phyloP scores from a whole-genome alignment of 1,139 yeast species.

The Blastobotrys elegans region DNA sequence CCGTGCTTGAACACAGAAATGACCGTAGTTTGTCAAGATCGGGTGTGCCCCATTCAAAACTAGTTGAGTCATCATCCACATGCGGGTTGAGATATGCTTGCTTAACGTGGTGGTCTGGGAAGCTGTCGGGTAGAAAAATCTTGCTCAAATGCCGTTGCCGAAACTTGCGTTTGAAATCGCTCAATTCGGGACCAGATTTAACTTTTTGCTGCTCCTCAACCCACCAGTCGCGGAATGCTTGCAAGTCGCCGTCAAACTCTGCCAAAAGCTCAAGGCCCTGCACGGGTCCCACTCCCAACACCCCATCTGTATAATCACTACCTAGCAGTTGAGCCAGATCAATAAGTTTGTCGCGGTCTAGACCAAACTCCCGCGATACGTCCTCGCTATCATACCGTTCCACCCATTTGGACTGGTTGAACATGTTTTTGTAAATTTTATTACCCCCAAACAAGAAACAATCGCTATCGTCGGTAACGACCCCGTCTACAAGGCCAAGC shows the following conservation, averaged over 20 bases:
- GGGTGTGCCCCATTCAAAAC: conserved; percentile 88
- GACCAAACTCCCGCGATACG: conserved; percentile 59
- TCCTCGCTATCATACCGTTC: conserved; percentile 70
- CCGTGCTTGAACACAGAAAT: conserved; percentile 64
- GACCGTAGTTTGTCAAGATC: conserved; percentile 73
- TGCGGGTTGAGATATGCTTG: conserved; percentile 77
- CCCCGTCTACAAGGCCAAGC: conserved; percentile 81
- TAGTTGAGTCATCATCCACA: conserved; percentile 73
- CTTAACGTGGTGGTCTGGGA: conserved; percentile 65
- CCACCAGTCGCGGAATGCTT: conserved; percentile 56
- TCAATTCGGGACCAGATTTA: conserved; percentile 6
- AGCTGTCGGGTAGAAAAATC: conserved; percentile 55
- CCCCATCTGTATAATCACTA: conserved; percentile 90
- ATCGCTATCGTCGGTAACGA: conserved; percentile 96
- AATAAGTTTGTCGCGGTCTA: conserved; percentile 58
- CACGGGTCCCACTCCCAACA: conserved; percentile 91
- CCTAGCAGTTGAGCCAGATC: conserved; percentile 81
- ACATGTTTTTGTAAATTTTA: conserved; percentile 83
- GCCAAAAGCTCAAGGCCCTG: conserved; percentile 89
- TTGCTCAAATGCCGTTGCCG: conserved; percentile 57
- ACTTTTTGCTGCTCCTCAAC: conserved; percentile 35
- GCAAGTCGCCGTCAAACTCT: conserved; percentile 53
- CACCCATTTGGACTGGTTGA: conserved; percentile 86
- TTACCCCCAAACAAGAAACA: conserved; percentile 92
- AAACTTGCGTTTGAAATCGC: conserved; percentile 40